Evolutionary conservation across 2,329 filamentous ascomycete species (phyloP), one percentile per base, ranked within the genome.

Genomic region (Microcyclospora pomicola): DNA sequence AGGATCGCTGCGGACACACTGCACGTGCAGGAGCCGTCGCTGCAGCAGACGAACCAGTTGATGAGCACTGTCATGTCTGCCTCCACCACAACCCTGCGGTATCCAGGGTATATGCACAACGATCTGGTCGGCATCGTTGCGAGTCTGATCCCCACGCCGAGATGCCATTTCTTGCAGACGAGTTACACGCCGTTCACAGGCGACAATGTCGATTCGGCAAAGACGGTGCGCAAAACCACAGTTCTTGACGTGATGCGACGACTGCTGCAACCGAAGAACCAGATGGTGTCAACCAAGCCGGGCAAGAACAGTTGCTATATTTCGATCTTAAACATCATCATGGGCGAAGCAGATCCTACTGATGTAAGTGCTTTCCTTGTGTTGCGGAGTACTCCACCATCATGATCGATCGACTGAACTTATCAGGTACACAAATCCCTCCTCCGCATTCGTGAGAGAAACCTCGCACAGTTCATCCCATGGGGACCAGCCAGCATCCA

Each of bases 71-170:
- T 98, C 59, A 98, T 98, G 91, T 95, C 87, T 28, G 91, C 91
- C 30, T 92, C 85, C 56, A 98, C 91, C 3, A 96, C 88, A 9
- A 95, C 92, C 2, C 75, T 98, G 36, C 76, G 91, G 56, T 98
- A 98, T 59, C 91, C 91, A 1, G 91, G 91, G 30, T 98, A 98
- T 65, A 98, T 98, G 91, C 91, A 98, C 69, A 98, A 98, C 61
- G 91, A 98, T 58, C 79, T 98, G 12, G 87, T 94, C 55, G 91
- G 88, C 61, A 96, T 98, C 52, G 73, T 98, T 41, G 91, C 92
- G 15, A 93, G 86, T 14, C 72, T 98, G 31, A 96, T 98, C 44
- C 91, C 91, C 2, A 98, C 88, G 0, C 92, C 91, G 9, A 80
- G 91, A 50, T 94, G 87, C 58, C 92, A 98, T 65, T 98, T 98